Evolutionary conservation across 768 basidiomycete species (phyloP).

Genomic region (Gyrodon lividus): DNA sequence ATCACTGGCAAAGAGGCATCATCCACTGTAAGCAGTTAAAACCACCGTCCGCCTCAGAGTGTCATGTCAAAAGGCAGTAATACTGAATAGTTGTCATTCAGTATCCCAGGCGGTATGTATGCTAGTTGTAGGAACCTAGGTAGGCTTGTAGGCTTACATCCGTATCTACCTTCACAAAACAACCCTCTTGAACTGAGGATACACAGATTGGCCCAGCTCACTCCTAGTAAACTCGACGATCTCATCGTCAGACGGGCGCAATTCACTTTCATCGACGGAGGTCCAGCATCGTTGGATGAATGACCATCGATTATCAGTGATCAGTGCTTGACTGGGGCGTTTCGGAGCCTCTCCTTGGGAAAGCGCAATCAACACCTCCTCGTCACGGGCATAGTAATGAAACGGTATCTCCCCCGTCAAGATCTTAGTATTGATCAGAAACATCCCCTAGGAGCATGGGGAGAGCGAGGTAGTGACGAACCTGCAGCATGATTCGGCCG

Average conservation of each 20-base stretch:
- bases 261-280: not conserved
- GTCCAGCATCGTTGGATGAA: conserved; percentile 6
- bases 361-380: not conserved
- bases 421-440: not conserved
- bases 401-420: conserved; percentile 4
- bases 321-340: not conserved
- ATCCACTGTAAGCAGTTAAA: no score
- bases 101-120: no score
- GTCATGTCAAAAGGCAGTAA: no score
- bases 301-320: not conserved
- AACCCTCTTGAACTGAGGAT: not conserved
- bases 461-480: not conserved
- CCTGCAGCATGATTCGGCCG: not conserved
- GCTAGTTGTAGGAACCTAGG: not conserved
- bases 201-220: not conserved
- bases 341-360: not conserved
- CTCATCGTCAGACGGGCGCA: not conserved
- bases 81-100: no score
- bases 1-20: no score
- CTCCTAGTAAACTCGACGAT: not conserved
- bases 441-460: no score
- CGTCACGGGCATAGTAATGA: not conserved
- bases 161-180: no score
- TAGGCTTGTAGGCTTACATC: not conserved
- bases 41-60: no score